Percentiles rank a stretch among this genome's conserved stretches.
These are phyloP conservation scores for Panicum miliaceum DNA, from an alignment of 176 grass and related monocot genomes.

Conservation along the genomic window DNA sequence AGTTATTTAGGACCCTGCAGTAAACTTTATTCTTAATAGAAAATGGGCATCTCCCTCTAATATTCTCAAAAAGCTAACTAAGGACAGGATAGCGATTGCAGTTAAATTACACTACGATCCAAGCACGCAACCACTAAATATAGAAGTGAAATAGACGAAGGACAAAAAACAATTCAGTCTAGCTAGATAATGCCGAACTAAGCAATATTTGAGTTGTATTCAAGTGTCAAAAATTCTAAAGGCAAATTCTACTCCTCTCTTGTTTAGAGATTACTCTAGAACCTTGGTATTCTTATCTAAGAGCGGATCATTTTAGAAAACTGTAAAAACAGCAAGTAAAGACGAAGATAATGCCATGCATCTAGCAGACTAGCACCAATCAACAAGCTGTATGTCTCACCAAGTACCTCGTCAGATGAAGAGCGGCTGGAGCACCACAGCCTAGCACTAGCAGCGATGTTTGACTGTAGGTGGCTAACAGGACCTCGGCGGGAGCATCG, in stretches of 20 bases:
- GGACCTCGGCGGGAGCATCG: background rate
- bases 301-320: background rate
- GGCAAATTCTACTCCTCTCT: background rate
- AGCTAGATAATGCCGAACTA: background rate
- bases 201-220: background rate
- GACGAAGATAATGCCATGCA: background rate
- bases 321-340: background rate
- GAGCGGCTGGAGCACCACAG: background rate
- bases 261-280: background rate
- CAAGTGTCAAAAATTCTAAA: background rate
- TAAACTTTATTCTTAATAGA: background rate
- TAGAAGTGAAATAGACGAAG: background rate
- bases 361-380: background rate
- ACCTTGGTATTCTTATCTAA: background rate
- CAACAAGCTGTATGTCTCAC: constrained; percentile 2
- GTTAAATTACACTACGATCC: background rate
- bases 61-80: background rate
- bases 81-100: background rate
- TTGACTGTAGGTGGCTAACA: background rate
- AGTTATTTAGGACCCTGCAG: background rate
- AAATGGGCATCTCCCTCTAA: background rate
- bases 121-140: background rate
- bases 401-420: background rate
- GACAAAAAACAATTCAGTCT: background rate
- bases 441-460: background rate